Base-by-base conservation (phyloP, 306 rosid genomes). In the Hylodesmum podocarpum region DNA sequence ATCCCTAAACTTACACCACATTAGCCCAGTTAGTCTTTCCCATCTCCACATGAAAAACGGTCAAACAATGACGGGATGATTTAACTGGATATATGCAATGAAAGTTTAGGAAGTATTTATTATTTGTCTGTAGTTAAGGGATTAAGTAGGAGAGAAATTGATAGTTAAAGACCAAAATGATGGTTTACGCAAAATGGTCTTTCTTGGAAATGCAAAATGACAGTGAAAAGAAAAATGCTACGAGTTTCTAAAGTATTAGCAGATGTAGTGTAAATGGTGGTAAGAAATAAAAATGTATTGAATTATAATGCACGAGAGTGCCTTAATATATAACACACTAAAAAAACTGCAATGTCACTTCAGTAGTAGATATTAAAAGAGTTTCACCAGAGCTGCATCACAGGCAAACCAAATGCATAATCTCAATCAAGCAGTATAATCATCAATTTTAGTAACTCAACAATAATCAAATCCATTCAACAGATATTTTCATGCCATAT, bases 311-410 rank as follows among this genome's bases (percentile, higher is more conserved):
- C 19, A 58, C 5, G 19, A 46, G 53, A 15, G 16, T 27, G 50
- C 22, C 58, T 58, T 19, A 70, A 70, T 63, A 63, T 51, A 39
- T 65, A 24, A 63, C 62, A 19, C 39, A 39, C 25, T 0, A 29
- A 5, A 51, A 36, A 78, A 39, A 72, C 19, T 62, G 44, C 64
- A 79, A 71, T 40, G 67, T 66, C 66, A 36, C 61, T 72, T 82
- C 81, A 62, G 47, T 72, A 14, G 37, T 8, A 51, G 54, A 76
- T 66, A 47, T 10, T 44, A 28, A 57, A 79, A 7, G 29, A 70
- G 73, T 40, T 40, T 37, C 28, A 43, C 19, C 14, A 6, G 34
- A 73, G 70, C 51, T 49, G 5, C 22, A 43, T 68, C 46, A 47
- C 78, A 64, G 29, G 66, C 65, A 34, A 31, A 59, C 37, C 79